These are phyloP conservation scores for Kodamaea leandrae DNA, from an alignment of 805 yeast genomes.

Conservation along the genomic window DNA sequence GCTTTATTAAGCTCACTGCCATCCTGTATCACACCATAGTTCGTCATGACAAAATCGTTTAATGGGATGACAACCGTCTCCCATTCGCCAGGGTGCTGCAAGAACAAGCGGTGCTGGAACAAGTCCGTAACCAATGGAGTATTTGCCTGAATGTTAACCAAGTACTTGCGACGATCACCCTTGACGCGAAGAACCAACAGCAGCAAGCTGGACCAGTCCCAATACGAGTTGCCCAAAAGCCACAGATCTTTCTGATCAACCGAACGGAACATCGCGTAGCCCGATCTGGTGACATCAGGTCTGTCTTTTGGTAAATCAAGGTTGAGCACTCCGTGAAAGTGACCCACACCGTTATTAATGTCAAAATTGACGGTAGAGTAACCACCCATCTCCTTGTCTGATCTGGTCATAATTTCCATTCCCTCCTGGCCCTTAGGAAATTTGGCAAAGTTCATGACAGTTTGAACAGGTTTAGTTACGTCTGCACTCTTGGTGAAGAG, in stretches of 20 bases:
- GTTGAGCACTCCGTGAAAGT: constrained; percentile 58
- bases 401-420: constrained; percentile 54
- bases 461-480: constrained; percentile 28
- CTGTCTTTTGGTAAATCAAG: constrained; percentile 62
- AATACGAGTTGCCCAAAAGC: constrained; percentile 48
- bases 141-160: constrained; percentile 79
- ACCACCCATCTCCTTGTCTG: constrained; percentile 79
- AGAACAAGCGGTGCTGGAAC: constrained; percentile 76
- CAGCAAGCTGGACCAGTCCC: constrained; percentile 69
- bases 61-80: constrained; percentile 78
- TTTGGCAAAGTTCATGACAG: constrained; percentile 57
- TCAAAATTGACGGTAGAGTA: constrained; percentile 62
- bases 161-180: constrained; percentile 70
- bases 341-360: constrained; percentile 34
- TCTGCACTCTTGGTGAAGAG: constrained; percentile 34
- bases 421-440: constrained; percentile 36
- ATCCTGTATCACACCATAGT: constrained; percentile 64
- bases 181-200: constrained; percentile 68
- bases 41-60: constrained; percentile 77
- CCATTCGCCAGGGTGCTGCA: constrained; percentile 74
- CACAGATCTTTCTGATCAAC: constrained; percentile 54
- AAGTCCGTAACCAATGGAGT: constrained; percentile 74
- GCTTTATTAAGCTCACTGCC: constrained; percentile 57
- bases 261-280: constrained; percentile 85
- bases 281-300: constrained; percentile 64